These are phyloP conservation scores for Rubroshorea leprosula DNA, from an alignment of 345 rosid species.

Conservation along the genomic window DNA sequence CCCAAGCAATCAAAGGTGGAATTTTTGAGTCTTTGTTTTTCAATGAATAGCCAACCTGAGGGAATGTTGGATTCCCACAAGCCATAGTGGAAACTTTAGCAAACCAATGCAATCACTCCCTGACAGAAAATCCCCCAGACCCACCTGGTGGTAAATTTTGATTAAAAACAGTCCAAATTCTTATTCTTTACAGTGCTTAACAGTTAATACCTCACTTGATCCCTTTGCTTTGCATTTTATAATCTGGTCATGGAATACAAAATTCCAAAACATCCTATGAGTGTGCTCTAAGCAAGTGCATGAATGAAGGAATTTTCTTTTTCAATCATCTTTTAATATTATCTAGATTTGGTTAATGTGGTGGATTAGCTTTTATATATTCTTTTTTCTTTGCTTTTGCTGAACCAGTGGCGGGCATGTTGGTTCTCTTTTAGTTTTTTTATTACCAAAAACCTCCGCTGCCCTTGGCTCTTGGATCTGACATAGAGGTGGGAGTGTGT, in stretches of 20 bases:
- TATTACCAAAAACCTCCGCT: constrained; percentile 18
- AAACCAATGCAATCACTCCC: constrained; percentile 23
- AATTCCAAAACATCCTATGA: constrained; percentile 18
- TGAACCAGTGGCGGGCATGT: constrained; percentile 50
- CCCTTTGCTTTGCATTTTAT: not conserved
- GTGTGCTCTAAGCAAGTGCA: constrained; percentile 27
- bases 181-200: constrained; percentile 21
- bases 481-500: constrained; percentile 26
- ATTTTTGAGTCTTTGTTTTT: constrained; percentile 13
- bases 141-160: constrained; percentile 15
- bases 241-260: not conserved
- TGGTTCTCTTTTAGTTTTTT: constrained; percentile 19
- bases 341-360: constrained; percentile 33
- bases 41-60: constrained; percentile 24
- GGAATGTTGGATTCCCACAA: constrained; percentile 52
- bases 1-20: constrained; percentile 12
- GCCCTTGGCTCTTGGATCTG: constrained; percentile 32
- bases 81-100: constrained; percentile 25
- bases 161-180: constrained; percentile 10
- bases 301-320: constrained; percentile 39
- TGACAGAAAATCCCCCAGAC: constrained; percentile 13
- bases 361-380: constrained; percentile 39
- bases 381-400: constrained; percentile 29
- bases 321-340: constrained; percentile 30
- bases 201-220: constrained; percentile 27